Evolutionary conservation across 345 rosid genomes (phyloP).

Genomic region (Salix viminalis): DNA sequence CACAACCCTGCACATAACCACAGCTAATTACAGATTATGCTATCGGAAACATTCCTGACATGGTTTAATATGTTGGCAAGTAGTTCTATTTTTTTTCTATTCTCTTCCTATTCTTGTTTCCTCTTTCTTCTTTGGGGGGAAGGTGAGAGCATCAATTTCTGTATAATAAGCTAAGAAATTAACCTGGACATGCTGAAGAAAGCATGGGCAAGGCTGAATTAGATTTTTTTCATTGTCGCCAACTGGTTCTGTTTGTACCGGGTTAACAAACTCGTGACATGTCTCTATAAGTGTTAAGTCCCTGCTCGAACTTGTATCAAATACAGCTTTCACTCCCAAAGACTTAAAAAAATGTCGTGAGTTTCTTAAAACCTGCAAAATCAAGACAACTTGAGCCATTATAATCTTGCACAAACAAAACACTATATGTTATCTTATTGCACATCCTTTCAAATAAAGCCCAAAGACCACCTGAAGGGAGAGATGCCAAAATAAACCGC

Average conservation of each 20-base stretch:
- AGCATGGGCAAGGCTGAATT: constrained; percentile 64
- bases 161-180: constrained; percentile 5
- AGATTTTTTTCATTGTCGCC: constrained; percentile 31
- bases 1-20: neutral
- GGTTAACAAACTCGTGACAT: constrained; percentile 73
- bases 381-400: neutral
- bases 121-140: neutral
- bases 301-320: constrained; percentile 79
- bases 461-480: constrained; percentile 51
- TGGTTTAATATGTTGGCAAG: neutral
- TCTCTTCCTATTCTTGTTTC: neutral
- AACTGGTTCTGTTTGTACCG: constrained; percentile 56
- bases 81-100: neutral
- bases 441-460: neutral
- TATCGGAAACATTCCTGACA: neutral
- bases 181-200: constrained; percentile 94
- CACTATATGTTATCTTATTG: neutral
- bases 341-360: constrained; percentile 75
- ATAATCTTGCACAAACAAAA: neutral
- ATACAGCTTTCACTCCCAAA: constrained; percentile 78
- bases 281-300: constrained; percentile 77
- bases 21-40: neutral
- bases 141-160: neutral
- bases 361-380: constrained; percentile 62
- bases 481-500: constrained; percentile 68